phyloP scores from a whole-genome alignment of 164 flowering plant species.

The Protea cynaroides region DNA sequence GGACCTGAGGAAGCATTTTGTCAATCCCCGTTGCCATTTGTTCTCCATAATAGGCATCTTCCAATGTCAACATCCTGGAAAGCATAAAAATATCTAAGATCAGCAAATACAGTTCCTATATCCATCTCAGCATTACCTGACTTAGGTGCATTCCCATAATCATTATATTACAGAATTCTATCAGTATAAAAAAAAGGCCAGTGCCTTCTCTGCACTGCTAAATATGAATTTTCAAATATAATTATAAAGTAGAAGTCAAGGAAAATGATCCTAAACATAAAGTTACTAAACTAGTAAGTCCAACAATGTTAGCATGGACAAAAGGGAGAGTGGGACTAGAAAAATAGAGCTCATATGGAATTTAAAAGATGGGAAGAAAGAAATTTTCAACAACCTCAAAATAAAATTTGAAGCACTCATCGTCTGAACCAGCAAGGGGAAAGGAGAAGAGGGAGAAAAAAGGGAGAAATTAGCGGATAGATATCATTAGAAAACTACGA shows the following conservation, averaged over 20 bases:
- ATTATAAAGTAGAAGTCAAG: not conserved
- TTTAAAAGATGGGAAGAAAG: not conserved
- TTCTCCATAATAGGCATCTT: conserved; percentile 62
- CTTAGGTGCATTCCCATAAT: not conserved
- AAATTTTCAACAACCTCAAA: not conserved
- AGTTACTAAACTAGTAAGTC: not conserved
- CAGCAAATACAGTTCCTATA: not conserved
- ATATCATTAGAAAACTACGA: not conserved
- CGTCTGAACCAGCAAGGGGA: not conserved
- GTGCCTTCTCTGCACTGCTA: not conserved
- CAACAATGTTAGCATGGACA: no score
- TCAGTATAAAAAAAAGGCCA: not conserved
- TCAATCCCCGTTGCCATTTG: conserved; percentile 30
- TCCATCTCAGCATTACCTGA: not conserved
- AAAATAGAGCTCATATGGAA: not conserved
- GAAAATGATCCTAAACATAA: not conserved
- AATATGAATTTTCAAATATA: not conserved
- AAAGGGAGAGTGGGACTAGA: not conserved
- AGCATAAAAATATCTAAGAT: conserved; percentile 6
- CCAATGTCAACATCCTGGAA: conserved; percentile 61
- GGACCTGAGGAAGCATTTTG: conserved; percentile 57
- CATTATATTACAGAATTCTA: not conserved
- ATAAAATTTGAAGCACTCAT: not conserved
- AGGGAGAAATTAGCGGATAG: not conserved
- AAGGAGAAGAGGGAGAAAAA: not conserved